These are phyloP conservation scores for Lichtheimia ramosa DNA, from an alignment of 371 early-diverging fungal species.

Conservation along the genomic window DNA sequence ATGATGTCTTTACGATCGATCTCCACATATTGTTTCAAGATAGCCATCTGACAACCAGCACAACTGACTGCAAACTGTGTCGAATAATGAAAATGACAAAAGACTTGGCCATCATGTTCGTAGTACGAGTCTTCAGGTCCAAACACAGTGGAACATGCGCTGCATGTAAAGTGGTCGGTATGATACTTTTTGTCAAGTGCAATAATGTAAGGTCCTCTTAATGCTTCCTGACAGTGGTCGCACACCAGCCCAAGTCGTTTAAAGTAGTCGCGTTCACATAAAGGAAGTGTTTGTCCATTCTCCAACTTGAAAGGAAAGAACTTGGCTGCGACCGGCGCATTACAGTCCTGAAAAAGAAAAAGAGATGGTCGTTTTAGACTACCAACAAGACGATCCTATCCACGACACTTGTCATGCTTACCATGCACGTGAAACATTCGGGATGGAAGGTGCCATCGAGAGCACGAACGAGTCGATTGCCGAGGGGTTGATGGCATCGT, in stretches of 20 bases:
- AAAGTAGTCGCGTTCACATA: slow-evolving; percentile 90
- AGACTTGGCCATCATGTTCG: slow-evolving; percentile 88
- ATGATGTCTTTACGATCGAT: slow-evolving; percentile 78
- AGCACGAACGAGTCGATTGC: slow-evolving; percentile 89
- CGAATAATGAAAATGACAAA: slow-evolving; percentile 94
- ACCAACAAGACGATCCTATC: background rate
- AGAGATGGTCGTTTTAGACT: background rate
- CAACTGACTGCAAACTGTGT: slow-evolving; percentile 70
- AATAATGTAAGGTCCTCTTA: slow-evolving; percentile 91
- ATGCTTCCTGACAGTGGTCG: slow-evolving; percentile 84
- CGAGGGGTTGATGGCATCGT: slow-evolving; percentile 35
- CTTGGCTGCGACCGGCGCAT: slow-evolving; percentile 80
- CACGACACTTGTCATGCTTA: slow-evolving; percentile 28
- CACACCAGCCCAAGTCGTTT: slow-evolving; percentile 83
- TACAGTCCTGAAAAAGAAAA: slow-evolving; percentile 78
- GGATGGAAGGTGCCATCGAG: slow-evolving; percentile 86
- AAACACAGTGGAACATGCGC: slow-evolving; percentile 90
- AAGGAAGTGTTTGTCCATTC: slow-evolving; percentile 53
- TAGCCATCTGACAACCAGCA: slow-evolving; percentile 93
- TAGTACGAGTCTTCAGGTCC: slow-evolving; percentile 95
- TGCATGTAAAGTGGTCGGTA: slow-evolving; percentile 94
- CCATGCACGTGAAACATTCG: slow-evolving; percentile 92
- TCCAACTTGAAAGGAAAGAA: slow-evolving; percentile 76
- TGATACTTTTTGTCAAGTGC: slow-evolving; percentile 93
- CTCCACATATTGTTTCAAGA: slow-evolving; percentile 94